These are phyloP conservation scores for Murraya paniculata DNA, from an alignment of 345 rosid genomes.

Conservation along the genomic window DNA sequence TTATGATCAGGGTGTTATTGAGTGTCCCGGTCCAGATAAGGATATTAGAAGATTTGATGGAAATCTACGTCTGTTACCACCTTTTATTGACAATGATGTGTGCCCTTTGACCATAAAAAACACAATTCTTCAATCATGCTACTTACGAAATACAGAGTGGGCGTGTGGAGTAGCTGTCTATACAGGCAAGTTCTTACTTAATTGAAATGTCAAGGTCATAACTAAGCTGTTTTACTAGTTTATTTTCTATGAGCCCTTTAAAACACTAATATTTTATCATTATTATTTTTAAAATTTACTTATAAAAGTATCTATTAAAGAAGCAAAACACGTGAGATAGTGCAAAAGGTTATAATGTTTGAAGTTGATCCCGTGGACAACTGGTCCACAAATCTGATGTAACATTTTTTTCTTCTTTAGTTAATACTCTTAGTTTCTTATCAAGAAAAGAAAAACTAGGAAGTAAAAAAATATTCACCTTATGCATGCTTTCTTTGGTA, in stretches of 20 bases:
- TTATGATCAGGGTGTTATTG: conserved; percentile 80
- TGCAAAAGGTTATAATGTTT: neutral
- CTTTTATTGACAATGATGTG: conserved; percentile 90
- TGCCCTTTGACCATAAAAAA: conserved; percentile 93
- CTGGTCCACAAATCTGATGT: neutral
- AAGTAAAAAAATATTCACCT: neutral
- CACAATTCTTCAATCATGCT: conserved; percentile 95
- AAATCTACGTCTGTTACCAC: conserved; percentile 91
- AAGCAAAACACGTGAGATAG: conserved; percentile 4
- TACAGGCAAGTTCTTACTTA: conserved; percentile 57
- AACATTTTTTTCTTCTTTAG: neutral
- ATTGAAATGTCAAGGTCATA: conserved; percentile 4
- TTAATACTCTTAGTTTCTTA: neutral
- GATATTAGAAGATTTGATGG: conserved; percentile 98
- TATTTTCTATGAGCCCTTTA: neutral
- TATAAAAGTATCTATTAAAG: neutral
- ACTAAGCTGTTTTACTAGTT: conserved; percentile 9
- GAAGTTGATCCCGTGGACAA: neutral
- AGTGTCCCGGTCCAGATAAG: conserved; percentile 93
- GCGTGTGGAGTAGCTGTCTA: conserved; percentile 98
- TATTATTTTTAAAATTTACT: neutral
- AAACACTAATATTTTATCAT: neutral
- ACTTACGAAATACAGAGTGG: conserved; percentile 97
- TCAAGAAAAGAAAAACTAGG: neutral
- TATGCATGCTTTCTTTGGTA: neutral